These are phyloP conservation scores for Citrus cavaleriei DNA, from an alignment of 345 rosid genomes.

Conservation along the genomic window DNA sequence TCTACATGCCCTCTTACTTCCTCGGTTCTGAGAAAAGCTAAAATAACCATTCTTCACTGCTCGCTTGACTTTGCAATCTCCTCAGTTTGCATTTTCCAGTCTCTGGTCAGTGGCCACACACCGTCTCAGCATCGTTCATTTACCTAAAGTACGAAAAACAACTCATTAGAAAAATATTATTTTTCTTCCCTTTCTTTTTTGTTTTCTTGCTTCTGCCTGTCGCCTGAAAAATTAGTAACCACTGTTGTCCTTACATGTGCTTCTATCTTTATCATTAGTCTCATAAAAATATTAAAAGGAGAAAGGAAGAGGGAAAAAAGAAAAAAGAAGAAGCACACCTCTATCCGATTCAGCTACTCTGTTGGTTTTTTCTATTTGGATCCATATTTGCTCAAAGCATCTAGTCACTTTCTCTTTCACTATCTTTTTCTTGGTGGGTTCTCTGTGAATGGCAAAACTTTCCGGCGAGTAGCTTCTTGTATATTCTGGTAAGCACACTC, in stretches of 20 bases:
- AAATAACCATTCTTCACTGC: neutral
- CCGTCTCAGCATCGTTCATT: no score
- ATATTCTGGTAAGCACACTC: neutral
- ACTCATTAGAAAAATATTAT: no score
- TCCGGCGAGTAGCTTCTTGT: neutral
- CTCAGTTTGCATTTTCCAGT: no score
- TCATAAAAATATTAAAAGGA: no score
- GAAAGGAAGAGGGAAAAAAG: no score
- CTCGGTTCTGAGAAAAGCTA: neutral
- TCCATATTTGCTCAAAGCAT: neutral
- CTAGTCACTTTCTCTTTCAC: neutral
- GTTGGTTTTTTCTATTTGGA: neutral
- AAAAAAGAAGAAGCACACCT: neutral
- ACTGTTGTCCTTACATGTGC: no score
- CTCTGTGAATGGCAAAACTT: neutral
- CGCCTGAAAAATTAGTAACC: no score
- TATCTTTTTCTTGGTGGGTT: neutral
- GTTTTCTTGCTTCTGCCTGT: no score
- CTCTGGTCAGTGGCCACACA: no score
- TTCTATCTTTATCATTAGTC: no score
- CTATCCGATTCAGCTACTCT: neutral
- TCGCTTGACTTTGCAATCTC: neutral
- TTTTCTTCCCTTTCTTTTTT: no score
- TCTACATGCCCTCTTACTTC: neutral
- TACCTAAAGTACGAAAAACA: no score